Conservation (phyloP, 2,329 filamentous ascomycete genomes). For the Penicillium concentricum region DNA sequence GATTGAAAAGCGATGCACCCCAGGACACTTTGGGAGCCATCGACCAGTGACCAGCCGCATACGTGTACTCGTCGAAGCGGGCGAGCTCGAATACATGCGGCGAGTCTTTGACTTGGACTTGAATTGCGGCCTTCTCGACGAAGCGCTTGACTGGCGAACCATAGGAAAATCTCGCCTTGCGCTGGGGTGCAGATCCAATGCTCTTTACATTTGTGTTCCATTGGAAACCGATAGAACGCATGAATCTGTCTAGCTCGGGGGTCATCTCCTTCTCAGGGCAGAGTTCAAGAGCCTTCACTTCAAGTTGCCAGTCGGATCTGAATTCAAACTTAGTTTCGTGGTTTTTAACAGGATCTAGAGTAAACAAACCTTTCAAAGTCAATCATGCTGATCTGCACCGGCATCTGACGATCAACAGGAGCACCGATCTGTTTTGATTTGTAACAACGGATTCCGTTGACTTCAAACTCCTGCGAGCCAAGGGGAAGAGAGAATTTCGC, state of each 20-base stretch:
- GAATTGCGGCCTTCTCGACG: constrained; percentile 41
- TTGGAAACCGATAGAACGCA: neutral
- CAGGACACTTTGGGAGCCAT: constrained; percentile 30
- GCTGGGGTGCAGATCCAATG: constrained; percentile 26
- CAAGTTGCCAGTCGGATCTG: constrained; percentile 44
- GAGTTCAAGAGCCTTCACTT: constrained; percentile 42
- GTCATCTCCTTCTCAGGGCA: constrained; percentile 23
- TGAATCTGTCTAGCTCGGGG: constrained; percentile 5
- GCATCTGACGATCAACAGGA: constrained; percentile 23
- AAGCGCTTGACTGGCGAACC: constrained; percentile 31
- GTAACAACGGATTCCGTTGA: constrained; percentile 38
- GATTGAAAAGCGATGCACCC: constrained; percentile 39
- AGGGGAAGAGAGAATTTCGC: constrained; percentile 33
- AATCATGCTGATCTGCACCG: constrained; percentile 37
- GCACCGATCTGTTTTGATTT: constrained; percentile 25
- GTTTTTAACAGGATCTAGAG: neutral
- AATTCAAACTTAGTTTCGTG: neutral
- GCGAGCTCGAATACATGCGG: constrained; percentile 45
- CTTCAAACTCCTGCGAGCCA: constrained; percentile 34
- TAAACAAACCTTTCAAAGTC: constrained; percentile 37
- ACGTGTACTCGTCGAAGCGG: constrained; percentile 41
- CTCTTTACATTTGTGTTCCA: constrained; percentile 11
- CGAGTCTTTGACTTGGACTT: constrained; percentile 41
- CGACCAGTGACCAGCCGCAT: neutral
- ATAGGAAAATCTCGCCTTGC: constrained; percentile 32